These are phyloP conservation scores for Pythium periplocum DNA, from an alignment of 352 stramenopile genomes.

Conservation along the genomic window DNA sequence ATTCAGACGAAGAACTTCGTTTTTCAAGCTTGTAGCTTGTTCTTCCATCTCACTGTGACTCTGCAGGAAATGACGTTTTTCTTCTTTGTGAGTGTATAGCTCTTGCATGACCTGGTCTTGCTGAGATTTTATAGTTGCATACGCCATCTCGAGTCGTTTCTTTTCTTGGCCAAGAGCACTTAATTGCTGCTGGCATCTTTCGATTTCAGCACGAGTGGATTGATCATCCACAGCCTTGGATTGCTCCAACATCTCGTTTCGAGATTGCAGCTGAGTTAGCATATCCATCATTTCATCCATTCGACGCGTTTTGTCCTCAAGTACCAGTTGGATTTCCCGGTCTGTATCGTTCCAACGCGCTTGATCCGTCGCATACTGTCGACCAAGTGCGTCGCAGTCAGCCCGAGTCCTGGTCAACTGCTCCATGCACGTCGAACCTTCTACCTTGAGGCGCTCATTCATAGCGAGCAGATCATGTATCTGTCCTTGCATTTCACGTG, in stretches of 20 bases:
- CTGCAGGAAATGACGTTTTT: slow-evolving; percentile 22
- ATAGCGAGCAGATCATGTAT: slow-evolving; percentile 16
- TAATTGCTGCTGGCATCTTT: slow-evolving; percentile 32
- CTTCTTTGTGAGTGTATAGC: slow-evolving; percentile 26
- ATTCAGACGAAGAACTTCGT: slow-evolving; percentile 21
- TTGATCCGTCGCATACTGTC: slow-evolving; percentile 22
- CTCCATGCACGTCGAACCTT: slow-evolving; percentile 15
- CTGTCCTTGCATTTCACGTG: slow-evolving; percentile 25
- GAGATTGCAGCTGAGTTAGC: slow-evolving; percentile 45
- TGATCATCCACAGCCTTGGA: slow-evolving; percentile 32
- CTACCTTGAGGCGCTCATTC: slow-evolving; percentile 11
- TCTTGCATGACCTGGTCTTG: slow-evolving; percentile 26
- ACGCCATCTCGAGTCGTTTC: slow-evolving; percentile 29
- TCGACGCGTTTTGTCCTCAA: slow-evolving; percentile 45
- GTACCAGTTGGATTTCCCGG: slow-evolving; percentile 17
- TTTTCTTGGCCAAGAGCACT: slow-evolving; percentile 27
- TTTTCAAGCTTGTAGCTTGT: slow-evolving; percentile 14
- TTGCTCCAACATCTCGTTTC: slow-evolving; percentile 48
- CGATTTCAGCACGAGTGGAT: slow-evolving; percentile 29
- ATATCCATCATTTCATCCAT: slow-evolving; percentile 66
- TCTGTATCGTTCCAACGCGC: slow-evolving; percentile 24
- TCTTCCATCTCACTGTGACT: slow-evolving; percentile 30
- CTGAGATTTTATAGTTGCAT: slow-evolving; percentile 17
- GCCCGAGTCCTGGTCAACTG: slow-evolving; percentile 13
- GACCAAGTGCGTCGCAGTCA: slow-evolving; percentile 23